Percentiles rank a stretch among this genome's conserved stretches.
Conservation (phyloP, 2,329 filamentous ascomycete genomes). For the Biscogniauxia sp. region DNA sequence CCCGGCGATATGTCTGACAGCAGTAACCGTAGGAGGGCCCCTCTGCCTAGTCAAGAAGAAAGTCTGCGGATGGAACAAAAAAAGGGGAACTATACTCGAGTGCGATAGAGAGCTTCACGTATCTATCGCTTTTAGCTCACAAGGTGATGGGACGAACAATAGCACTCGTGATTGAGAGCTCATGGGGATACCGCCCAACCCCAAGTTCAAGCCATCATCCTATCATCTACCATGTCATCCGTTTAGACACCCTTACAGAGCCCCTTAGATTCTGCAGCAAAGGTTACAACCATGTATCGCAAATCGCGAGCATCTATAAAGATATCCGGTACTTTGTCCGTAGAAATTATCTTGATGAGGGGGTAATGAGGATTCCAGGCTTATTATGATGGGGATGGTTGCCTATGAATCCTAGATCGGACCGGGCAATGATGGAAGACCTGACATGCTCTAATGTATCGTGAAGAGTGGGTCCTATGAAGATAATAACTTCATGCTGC, state of each 20-base stretch:
- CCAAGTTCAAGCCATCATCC: not conserved
- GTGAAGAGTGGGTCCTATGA: too few relatives aligned
- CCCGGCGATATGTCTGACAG: conserved; percentile 15
- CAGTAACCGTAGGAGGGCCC: conserved; percentile 53
- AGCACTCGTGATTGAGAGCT: not conserved
- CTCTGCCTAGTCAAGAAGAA: conserved; percentile 80
- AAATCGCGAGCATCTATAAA: not conserved
- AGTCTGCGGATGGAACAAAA: conserved; percentile 76
- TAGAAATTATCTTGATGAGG: too few relatives aligned
- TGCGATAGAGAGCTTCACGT: conserved; percentile 36
- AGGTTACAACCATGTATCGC: not conserved
- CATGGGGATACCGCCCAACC: not conserved
- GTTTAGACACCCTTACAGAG: not conserved
- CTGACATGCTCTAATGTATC: too few relatives aligned
- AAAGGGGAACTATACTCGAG: conserved; percentile 57
- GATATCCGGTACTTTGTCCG: not conserved
- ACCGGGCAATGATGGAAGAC: too few relatives aligned
- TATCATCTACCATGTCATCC: not conserved
- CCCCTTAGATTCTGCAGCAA: not conserved
- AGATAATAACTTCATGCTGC: too few relatives aligned
- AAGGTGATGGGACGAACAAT: not conserved
- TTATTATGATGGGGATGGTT: too few relatives aligned
- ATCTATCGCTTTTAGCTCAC: not conserved
- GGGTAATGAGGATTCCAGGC: too few relatives aligned
- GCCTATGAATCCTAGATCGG: too few relatives aligned